phyloP scores from a whole-genome alignment of 352 stramenopile genomes.

The Phytophthora brassicae region DNA sequence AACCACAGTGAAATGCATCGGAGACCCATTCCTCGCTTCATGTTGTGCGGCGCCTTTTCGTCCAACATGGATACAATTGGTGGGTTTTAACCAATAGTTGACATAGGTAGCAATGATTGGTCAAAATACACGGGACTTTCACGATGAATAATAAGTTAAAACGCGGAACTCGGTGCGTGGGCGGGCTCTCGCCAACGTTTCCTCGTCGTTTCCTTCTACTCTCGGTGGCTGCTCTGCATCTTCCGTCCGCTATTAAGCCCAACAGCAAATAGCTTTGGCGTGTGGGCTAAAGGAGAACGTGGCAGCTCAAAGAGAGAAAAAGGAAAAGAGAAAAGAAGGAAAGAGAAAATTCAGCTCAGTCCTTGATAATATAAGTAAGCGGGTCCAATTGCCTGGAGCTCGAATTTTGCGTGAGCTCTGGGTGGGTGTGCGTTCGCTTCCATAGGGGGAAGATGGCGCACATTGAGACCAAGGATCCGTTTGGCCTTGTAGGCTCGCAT shows the following conservation, averaged over 20 bases:
- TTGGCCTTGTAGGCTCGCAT: conserved; percentile 65
- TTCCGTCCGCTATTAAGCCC: conserved; percentile 20
- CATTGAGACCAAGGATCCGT: conserved; percentile 55
- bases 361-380: too few relatives aligned
- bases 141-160: conserved; percentile 16
- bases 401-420: conserved; percentile 11
- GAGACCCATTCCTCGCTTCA: not conserved
- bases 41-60: conserved; percentile 12
- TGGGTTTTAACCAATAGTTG: conserved; percentile 8
- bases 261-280: conserved; percentile 17
- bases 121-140: conserved; percentile 8
- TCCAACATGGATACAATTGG: conserved; percentile 9
- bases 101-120: conserved; percentile 4
- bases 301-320: conserved; percentile 10
- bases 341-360: conserved; percentile 1
- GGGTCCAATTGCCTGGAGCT: too few relatives aligned
- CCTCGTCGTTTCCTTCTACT: conserved; percentile 3
- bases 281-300: conserved; percentile 14
- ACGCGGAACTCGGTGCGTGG: not conserved
- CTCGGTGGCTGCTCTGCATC: conserved; percentile 11
- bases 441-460: conserved; percentile 28
- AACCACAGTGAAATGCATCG: conserved; percentile 2
- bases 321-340: conserved; percentile 13
- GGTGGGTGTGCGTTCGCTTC: conserved; percentile 7
- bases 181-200: too few relatives aligned